Conservation (phyloP, 768 basidiomycete species). For the Mycena olivaceomarginata region DNA sequence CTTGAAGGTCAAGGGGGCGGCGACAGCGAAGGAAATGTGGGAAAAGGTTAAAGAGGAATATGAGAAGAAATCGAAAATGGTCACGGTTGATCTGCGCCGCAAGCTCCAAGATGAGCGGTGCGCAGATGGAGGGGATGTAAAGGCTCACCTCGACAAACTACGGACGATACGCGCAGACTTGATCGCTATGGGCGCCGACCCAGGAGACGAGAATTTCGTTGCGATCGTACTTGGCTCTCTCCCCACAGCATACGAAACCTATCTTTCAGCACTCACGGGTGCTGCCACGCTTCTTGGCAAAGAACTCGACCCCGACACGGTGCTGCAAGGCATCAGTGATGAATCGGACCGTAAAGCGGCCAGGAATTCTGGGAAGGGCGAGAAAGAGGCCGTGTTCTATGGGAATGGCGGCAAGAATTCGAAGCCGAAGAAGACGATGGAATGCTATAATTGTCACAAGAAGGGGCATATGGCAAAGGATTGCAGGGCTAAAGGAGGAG, state of each 20-base stretch:
- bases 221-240: not conserved
- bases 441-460: slow-evolving; percentile 56
- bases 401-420: slow-evolving; percentile 9
- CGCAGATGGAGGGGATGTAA: slow-evolving; percentile 4
- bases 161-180: not conserved
- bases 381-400: slow-evolving; percentile 22
- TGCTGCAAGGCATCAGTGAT: slow-evolving; percentile 7
- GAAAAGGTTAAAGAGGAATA: not conserved
- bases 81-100: not conserved
- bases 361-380: not conserved
- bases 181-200: not conserved
- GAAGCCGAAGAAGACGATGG: slow-evolving; percentile 13
- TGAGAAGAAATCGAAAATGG: slow-evolving; percentile 4
- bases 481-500: slow-evolving; percentile 62
- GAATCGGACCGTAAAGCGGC: slow-evolving; percentile 1
- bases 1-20: slow-evolving; percentile 13
- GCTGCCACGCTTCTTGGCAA: slow-evolving; percentile 4
- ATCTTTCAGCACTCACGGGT: not conserved
- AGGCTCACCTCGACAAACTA: slow-evolving; percentile 1
- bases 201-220: not conserved
- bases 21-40: slow-evolving; percentile 3
- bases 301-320: slow-evolving; percentile 4
- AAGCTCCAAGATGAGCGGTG: not conserved
- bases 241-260: slow-evolving; percentile 4
- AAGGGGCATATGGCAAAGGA: slow-evolving; percentile 54